phyloP scores from a whole-genome alignment of 192 early-diverging fungal species.

The Linderina pennispora region DNA sequence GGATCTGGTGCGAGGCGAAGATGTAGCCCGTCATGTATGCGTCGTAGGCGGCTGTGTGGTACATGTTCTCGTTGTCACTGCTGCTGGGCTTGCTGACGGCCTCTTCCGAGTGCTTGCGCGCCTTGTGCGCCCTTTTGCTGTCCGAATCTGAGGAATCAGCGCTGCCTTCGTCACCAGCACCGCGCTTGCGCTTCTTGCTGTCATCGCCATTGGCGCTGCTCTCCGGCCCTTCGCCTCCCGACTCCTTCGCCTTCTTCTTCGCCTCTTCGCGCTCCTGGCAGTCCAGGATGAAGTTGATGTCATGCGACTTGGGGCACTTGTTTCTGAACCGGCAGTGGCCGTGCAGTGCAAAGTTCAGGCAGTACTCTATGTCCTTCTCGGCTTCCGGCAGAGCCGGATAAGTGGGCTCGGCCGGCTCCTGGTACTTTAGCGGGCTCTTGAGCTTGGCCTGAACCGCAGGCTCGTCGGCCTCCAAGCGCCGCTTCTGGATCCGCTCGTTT shows the following conservation, averaged over 20 bases:
- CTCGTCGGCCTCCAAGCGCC: conserved; percentile 8
- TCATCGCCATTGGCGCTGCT: conserved; percentile 1
- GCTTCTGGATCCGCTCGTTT: conserved; percentile 25
- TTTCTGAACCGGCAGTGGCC: conserved; percentile 72
- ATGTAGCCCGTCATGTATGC: conserved; percentile 96
- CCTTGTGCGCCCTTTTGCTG: no score
- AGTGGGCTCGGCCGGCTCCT: neutral
- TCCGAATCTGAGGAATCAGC: no score
- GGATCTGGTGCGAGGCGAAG: conserved; percentile 56
- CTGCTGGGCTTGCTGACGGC: conserved; percentile 9
- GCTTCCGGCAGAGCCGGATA: neutral
- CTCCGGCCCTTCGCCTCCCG: conserved; percentile 12
- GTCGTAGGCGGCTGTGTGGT: conserved; percentile 91
- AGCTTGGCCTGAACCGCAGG: conserved; percentile 15
- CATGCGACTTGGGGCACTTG: conserved; percentile 69
- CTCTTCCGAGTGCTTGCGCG: neutral
- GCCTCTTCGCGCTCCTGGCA: conserved; percentile 21
- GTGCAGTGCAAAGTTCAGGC: conserved; percentile 77
- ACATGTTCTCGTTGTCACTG: no score
- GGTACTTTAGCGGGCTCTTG: conserved; percentile 9
- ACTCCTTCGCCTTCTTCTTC: conserved; percentile 1
- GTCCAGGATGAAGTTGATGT: conserved; percentile 86
- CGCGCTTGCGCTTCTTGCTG: conserved; percentile 13
- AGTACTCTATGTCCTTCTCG: conserved; percentile 45
- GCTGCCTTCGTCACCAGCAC: no score